phyloP scores from a whole-genome alignment of 352 stramenopile genomes.

The Thalassiosira mediterranea region DNA sequence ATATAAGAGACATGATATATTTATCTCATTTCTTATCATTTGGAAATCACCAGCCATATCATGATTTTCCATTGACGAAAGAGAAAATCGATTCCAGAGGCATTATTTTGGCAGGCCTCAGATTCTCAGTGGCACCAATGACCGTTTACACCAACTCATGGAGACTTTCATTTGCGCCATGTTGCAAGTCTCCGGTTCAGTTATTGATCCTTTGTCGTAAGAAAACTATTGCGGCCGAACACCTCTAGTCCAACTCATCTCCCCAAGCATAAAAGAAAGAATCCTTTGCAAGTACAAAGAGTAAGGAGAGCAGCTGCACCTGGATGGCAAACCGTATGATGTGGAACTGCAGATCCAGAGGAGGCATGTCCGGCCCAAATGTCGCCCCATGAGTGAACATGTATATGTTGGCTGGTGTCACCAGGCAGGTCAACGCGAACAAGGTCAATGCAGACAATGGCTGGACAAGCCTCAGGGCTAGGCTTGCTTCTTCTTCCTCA shows the following conservation, averaged over 20 bases:
- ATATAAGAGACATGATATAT: too few relatives aligned
- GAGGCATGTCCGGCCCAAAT: slow-evolving; percentile 37
- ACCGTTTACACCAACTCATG: too few relatives aligned
- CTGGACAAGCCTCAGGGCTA: slow-evolving; percentile 23
- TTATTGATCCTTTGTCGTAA: too few relatives aligned
- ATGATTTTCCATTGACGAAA: too few relatives aligned
- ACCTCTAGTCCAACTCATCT: slow-evolving; percentile 41
- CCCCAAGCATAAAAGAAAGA: slow-evolving; percentile 41
- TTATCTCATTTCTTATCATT: too few relatives aligned
- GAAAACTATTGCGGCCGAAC: too few relatives aligned
- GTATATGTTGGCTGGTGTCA: slow-evolving; percentile 79
- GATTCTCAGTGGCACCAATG: too few relatives aligned
- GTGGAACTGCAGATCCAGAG: slow-evolving; percentile 39
- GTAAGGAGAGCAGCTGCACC: slow-evolving; percentile 25
- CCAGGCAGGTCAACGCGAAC: slow-evolving; percentile 47
- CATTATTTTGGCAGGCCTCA: too few relatives aligned
- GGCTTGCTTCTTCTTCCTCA: slow-evolving; percentile 6
- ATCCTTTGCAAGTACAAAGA: slow-evolving; percentile 36
- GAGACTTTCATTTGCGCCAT: too few relatives aligned
- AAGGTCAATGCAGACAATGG: slow-evolving; percentile 45
- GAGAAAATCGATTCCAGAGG: too few relatives aligned
- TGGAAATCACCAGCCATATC: too few relatives aligned
- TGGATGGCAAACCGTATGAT: slow-evolving; percentile 38
- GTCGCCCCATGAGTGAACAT: slow-evolving; percentile 74
- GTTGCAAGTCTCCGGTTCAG: too few relatives aligned